Conservation (phyloP, 495 filamentous ascomycete species). For the Trichocladium uniseriatum region DNA sequence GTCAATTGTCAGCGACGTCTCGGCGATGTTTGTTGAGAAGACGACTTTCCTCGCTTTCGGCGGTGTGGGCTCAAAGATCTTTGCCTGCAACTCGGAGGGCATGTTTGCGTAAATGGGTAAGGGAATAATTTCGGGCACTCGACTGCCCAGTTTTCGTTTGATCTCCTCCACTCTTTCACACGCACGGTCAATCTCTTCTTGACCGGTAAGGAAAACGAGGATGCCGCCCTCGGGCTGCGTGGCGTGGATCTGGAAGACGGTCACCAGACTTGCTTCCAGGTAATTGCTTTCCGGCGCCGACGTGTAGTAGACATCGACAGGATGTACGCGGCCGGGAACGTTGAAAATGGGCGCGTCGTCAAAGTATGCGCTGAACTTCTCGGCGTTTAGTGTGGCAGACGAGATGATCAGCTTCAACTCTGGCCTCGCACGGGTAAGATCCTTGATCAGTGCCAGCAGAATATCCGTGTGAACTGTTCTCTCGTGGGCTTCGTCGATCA, state of each 20-base stretch:
- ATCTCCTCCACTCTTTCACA: slow-evolving; percentile 75
- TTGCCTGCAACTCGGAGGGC: slow-evolving; percentile 73
- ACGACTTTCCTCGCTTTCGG: slow-evolving; percentile 75
- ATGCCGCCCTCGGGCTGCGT: slow-evolving; percentile 83
- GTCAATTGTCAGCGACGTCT: slow-evolving; percentile 82
- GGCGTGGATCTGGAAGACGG: slow-evolving; percentile 93
- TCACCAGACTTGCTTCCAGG: slow-evolving; percentile 81
- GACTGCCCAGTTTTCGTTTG: slow-evolving; percentile 66
- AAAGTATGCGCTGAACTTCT: slow-evolving; percentile 88
- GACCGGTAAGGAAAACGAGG: slow-evolving; percentile 79
- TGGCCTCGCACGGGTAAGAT: slow-evolving; percentile 75
- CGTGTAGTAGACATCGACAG: slow-evolving; percentile 89
- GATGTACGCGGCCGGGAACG: slow-evolving; percentile 82
- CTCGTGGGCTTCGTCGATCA: slow-evolving; percentile 98
- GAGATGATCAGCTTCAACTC: slow-evolving; percentile 90
- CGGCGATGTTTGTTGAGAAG: slow-evolving; percentile 82
- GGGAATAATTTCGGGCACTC: slow-evolving; percentile 77
- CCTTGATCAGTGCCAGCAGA: slow-evolving; percentile 81
- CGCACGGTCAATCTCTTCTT: slow-evolving; percentile 83
- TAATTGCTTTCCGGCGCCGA: slow-evolving; percentile 92
- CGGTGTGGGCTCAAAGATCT: slow-evolving; percentile 86
- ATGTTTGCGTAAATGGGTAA: slow-evolving; percentile 86
- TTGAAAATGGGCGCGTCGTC: slow-evolving; percentile 95
- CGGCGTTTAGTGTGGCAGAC: slow-evolving; percentile 89
- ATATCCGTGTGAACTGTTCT: slow-evolving; percentile 88